Base-by-base conservation (phyloP, 257 asterid species). In the Striga asiatica region DNA sequence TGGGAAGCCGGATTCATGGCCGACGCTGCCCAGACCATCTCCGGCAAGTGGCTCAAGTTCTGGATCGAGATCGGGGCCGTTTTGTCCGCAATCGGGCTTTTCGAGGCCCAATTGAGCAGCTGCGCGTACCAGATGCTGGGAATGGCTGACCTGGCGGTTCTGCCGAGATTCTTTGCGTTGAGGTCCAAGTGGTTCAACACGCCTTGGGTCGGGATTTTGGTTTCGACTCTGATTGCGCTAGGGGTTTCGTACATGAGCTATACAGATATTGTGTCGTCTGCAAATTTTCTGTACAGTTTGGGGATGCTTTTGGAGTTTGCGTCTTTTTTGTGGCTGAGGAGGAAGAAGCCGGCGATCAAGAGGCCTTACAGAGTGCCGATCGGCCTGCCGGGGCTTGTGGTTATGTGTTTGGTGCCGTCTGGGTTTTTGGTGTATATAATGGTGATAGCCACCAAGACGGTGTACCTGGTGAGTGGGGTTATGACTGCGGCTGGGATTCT, bases 281-380 rank as follows among this genome's bases (percentile, higher is more conserved):
- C 84, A 2, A 86, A 86, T 65, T 78, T 86, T 61, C 46, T 86
- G 60, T 86, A 86, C 17, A 68, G 94, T 39, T 37, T 85, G 71
- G 91, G 95, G 29, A 83, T 85, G 94, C 52, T 85, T 38, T 61
- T 85, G 56, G 94, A 83, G 74, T 80, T 85, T 31, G 74, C 84
- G 1, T 73, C 94, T 1, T 85, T 82, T 71, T 11, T 85, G 6
- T 85, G 86, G 78, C 41, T 85, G 59, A 73, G 95, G 56, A 53
- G 66, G 65, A 83, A 80, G 68, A 51, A 46, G 49, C 79, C 91
- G 2, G 13, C 20, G 65, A 48, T 71, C 58, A 73, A 76, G 23
- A 70, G 95, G 69, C 94, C 94, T 9, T 85, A 66, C 31, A 80
- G 55, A 32, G 81, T 85, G 68, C 95, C 94, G 6, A 29, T 82